Evolutionary conservation across 164 flowering plant species (phyloP).

Genomic region (Liquidambar formosana): DNA sequence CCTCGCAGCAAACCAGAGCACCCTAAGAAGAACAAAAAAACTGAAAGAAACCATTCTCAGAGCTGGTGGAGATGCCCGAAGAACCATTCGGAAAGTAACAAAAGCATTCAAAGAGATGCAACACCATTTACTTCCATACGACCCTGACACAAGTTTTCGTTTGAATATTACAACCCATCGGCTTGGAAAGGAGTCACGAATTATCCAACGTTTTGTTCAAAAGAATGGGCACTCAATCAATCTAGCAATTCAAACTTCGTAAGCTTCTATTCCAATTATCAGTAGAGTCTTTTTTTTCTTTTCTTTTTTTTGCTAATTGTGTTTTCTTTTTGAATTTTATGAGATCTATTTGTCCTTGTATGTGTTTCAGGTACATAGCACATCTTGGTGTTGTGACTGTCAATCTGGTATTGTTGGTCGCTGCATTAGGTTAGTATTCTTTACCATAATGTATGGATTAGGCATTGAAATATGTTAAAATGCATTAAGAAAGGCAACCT

Average conservation of each 20-base stretch:
- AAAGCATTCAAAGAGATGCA: conserved; percentile 33
- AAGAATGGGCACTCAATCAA: conserved; percentile 29
- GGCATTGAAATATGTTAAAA: neutral
- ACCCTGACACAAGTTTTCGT: conserved; percentile 13
- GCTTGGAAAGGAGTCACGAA: conserved; percentile 33
- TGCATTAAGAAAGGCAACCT: neutral
- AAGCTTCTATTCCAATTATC: conserved; percentile 11
- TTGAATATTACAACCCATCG: conserved; percentile 28
- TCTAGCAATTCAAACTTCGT: conserved; percentile 32
- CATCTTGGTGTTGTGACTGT: conserved; percentile 33
- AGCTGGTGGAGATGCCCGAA: conserved; percentile 28
- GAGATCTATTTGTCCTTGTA: no score
- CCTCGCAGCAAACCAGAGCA: conserved; percentile 31
- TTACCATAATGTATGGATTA: neutral
- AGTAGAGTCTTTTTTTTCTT: no score
- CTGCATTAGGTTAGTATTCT: conserved; percentile 28
- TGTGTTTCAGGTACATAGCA: conserved; percentile 34
- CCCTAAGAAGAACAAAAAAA: conserved; percentile 22
- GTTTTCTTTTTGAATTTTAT: neutral
- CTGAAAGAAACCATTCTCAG: conserved; percentile 33
- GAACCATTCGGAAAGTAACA: conserved; percentile 26
- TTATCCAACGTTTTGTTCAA: conserved; percentile 25
- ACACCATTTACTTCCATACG: conserved; percentile 38
- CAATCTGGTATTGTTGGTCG: conserved; percentile 36
- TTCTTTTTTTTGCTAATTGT: neutral